Percentiles rank a stretch among this genome's conserved stretches.
These are phyloP conservation scores for Xylaria hypoxylon DNA, from an alignment of 2,329 filamentous ascomycete genomes.

Conservation along the genomic window DNA sequence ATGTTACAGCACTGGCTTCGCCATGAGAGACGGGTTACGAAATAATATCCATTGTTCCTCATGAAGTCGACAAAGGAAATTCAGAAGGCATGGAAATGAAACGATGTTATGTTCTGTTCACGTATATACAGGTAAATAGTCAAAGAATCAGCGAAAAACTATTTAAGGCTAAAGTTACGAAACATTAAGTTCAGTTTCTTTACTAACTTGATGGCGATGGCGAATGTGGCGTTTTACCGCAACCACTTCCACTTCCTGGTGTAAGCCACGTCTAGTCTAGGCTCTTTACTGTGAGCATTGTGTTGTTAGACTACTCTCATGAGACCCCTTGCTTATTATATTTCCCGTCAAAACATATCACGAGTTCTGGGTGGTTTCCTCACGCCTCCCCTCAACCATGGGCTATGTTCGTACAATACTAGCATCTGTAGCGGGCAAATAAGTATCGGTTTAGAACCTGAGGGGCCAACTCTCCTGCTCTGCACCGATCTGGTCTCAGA, in stretches of 20 bases:
- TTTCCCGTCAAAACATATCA: too few relatives aligned
- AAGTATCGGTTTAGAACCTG: too few relatives aligned
- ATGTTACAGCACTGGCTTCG: slow-evolving; percentile 47
- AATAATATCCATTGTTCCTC: background rate
- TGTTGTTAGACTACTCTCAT: too few relatives aligned
- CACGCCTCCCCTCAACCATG: too few relatives aligned
- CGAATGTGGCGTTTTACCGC: slow-evolving; percentile 8
- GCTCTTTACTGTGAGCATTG: background rate
- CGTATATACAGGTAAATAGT: background rate
- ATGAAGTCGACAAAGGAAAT: background rate
- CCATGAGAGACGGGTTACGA: background rate
- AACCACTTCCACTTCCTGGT: background rate
- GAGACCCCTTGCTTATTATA: too few relatives aligned
- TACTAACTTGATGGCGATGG: slow-evolving; percentile 6
- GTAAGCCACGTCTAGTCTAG: background rate
- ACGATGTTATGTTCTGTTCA: background rate
- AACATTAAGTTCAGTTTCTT: background rate
- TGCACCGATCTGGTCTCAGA: too few relatives aligned
- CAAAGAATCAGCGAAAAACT: background rate
- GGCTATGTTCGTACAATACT: too few relatives aligned
- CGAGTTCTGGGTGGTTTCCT: too few relatives aligned
- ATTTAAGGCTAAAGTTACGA: background rate
- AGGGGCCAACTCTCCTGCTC: too few relatives aligned
- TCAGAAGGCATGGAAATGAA: background rate
- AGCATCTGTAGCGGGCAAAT: too few relatives aligned